These are phyloP conservation scores for Nitzschia inconspicua DNA, from an alignment of 108 stramenopile genomes.

Conservation along the genomic window DNA sequence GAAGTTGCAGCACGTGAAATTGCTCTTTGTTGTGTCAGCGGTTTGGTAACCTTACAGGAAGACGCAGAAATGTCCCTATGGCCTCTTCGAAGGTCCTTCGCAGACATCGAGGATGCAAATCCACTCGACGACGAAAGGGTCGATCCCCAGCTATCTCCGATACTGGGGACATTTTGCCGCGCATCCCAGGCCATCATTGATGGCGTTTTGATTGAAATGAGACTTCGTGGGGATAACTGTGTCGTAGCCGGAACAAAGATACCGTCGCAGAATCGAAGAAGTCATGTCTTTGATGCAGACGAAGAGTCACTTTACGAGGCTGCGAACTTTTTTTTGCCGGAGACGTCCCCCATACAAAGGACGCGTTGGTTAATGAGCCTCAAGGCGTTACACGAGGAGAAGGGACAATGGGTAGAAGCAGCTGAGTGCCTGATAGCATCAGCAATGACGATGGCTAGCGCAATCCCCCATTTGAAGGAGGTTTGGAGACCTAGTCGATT, in stretches of 20 bases:
- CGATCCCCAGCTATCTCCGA: conserved; percentile 73
- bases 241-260: conserved; percentile 38
- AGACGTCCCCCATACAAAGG: conserved; percentile 66
- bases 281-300: conserved; percentile 76
- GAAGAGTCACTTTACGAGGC: conserved; percentile 87
- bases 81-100: conserved; percentile 80
- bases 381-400: conserved; percentile 63
- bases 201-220: conserved; percentile 79
- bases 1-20: conserved; percentile 86
- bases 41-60: conserved; percentile 46
- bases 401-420: conserved; percentile 81
- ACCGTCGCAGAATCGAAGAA: neutral
- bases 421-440: conserved; percentile 77
- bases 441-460: conserved; percentile 60
- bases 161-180: conserved; percentile 63
- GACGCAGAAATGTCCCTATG: conserved; percentile 68
- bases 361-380: conserved; percentile 76
- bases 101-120: conserved; percentile 82
- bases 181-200: conserved; percentile 82
- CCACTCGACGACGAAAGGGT: conserved; percentile 82
- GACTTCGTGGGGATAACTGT: conserved; percentile 43
- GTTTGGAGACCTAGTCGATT: conserved; percentile 78
- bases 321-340: conserved; percentile 71
- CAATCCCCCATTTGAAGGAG: conserved; percentile 56
- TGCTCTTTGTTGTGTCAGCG: conserved; percentile 60